A percentile compares a stretch with the other conserved stretches of the same genome.
Conservation (phyloP, 2,329 filamentous ascomycete genomes). For the Lomentospora prolificans region DNA sequence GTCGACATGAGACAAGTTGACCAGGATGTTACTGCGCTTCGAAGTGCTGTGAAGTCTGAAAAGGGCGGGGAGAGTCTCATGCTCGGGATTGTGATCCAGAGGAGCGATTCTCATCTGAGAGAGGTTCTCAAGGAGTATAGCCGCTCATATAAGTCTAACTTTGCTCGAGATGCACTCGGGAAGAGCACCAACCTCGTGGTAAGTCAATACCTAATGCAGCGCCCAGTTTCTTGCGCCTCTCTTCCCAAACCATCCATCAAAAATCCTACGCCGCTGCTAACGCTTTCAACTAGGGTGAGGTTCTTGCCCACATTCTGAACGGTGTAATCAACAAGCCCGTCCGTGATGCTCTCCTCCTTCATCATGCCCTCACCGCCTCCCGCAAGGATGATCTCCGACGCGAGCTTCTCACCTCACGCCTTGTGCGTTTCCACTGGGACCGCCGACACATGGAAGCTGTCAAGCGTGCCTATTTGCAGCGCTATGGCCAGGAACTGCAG, state of each 20-base stretch:
- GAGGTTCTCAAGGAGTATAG: conserved; percentile 75
- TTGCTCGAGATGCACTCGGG: conserved; percentile 75
- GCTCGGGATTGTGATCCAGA: conserved; percentile 70
- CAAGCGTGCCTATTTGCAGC: conserved; percentile 68
- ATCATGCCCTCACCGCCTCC: conserved; percentile 76
- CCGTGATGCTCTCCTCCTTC: conserved; percentile 79
- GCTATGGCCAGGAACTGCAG: conserved; percentile 66
- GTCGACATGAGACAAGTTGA: conserved; percentile 52
- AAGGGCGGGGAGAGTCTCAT: conserved; percentile 82
- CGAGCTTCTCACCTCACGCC: conserved; percentile 76
- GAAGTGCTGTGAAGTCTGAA: conserved; percentile 57
- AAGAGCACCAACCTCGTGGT: conserved; percentile 91
- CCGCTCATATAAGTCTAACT: conserved; percentile 62
- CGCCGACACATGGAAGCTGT: conserved; percentile 68
- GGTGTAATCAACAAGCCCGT: conserved; percentile 93
- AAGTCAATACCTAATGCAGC: conserved; percentile 30
- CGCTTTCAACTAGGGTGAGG: conserved; percentile 73
- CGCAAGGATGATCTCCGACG: conserved; percentile 63
- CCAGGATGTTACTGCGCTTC: conserved; percentile 63
- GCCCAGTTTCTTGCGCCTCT: too few relatives aligned
- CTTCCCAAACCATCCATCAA: too few relatives aligned
- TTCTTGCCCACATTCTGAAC: conserved; percentile 90
- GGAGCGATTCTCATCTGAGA: conserved; percentile 72
- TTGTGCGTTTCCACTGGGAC: conserved; percentile 92
- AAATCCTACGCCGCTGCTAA: neutral